A percentile compares a stretch with the other conserved stretches of the same genome.
These are phyloP conservation scores for Holtermanniella nyarrowii DNA, from an alignment of 768 basidiomycete species.

Conservation along the genomic window DNA sequence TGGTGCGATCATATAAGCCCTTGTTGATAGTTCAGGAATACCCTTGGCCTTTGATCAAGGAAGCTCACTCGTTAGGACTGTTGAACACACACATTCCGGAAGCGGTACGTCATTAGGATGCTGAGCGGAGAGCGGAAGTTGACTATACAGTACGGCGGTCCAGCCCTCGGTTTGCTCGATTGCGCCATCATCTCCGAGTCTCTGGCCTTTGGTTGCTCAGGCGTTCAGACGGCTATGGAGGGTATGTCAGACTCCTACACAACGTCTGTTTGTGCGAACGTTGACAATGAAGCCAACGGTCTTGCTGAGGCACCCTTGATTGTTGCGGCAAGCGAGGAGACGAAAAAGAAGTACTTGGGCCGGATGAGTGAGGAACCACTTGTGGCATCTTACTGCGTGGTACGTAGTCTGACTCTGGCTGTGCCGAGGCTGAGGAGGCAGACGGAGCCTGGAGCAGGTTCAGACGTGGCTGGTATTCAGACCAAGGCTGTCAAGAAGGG, in stretches of 20 bases:
- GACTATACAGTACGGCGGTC: constrained; percentile 36
- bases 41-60: constrained; percentile 42
- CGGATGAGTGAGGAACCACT: constrained; percentile 43
- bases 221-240: constrained; percentile 42
- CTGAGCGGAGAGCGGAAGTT: not conserved
- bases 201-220: constrained; percentile 39
- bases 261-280: not conserved
- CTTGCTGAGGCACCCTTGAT: constrained; percentile 41
- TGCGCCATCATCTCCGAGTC: constrained; percentile 41
- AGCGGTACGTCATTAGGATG: constrained; percentile 18
- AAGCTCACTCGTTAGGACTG: constrained; percentile 41
- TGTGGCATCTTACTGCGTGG: constrained; percentile 41
- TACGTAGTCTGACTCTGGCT: constrained; percentile 7
- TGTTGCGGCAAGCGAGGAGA: constrained; percentile 38
- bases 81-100: constrained; percentile 43
- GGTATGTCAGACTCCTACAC: constrained; percentile 8
- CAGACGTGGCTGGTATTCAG: constrained; percentile 43
- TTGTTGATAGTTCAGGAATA: constrained; percentile 24
- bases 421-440: constrained; percentile 3
- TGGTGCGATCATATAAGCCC: not conserved
- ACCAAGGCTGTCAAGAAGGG: constrained; percentile 42
- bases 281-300: constrained; percentile 32
- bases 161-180: constrained; percentile 37
- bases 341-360: constrained; percentile 42
- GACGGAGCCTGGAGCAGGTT: constrained; percentile 42